phyloP scores from a whole-genome alignment of 1,284 basidiomycete genomes.

The Polyporus tsugae region DNA sequence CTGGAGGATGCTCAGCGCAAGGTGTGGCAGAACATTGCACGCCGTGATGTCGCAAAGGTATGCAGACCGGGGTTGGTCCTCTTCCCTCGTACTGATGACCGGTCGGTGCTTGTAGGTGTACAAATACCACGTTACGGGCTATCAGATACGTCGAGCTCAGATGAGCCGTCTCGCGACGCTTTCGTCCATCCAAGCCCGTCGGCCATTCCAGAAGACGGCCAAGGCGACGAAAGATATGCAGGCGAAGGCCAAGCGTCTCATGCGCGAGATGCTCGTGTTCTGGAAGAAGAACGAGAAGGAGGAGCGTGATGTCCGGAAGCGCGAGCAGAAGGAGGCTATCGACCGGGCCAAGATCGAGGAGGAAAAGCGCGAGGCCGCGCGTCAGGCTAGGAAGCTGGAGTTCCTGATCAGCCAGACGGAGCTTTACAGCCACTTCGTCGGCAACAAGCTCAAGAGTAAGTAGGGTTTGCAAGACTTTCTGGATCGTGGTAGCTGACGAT shows the following conservation, averaged over 20 bases:
- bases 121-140: slow-evolving; percentile 75
- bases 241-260: slow-evolving; percentile 86
- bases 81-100: slow-evolving; percentile 18
- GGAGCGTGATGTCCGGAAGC: slow-evolving; percentile 92
- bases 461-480: slow-evolving; percentile 30
- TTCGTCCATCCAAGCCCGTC: slow-evolving; percentile 83
- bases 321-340: slow-evolving; percentile 93
- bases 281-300: slow-evolving; percentile 99
- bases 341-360: slow-evolving; percentile 94
- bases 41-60: slow-evolving; percentile 85
- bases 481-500: slow-evolving; percentile 18
- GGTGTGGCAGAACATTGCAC: slow-evolving; percentile 87
- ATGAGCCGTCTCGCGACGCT: slow-evolving; percentile 81
- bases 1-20: slow-evolving; percentile 87
- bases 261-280: slow-evolving; percentile 96
- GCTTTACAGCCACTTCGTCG: slow-evolving; percentile 99
- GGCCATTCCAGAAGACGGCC: slow-evolving; percentile 79
- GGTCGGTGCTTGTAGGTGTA: slow-evolving; percentile 66
- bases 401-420: slow-evolving; percentile 99
- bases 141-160: slow-evolving; percentile 70
- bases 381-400: slow-evolving; percentile 97
- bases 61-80: background rate
- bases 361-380: slow-evolving; percentile 94
- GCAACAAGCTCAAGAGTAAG: slow-evolving; percentile 96
- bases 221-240: slow-evolving; percentile 91